Evolutionary conservation across 2,329 filamentous ascomycete species (phyloP).

Genomic region (Paecilomyces formosus): DNA sequence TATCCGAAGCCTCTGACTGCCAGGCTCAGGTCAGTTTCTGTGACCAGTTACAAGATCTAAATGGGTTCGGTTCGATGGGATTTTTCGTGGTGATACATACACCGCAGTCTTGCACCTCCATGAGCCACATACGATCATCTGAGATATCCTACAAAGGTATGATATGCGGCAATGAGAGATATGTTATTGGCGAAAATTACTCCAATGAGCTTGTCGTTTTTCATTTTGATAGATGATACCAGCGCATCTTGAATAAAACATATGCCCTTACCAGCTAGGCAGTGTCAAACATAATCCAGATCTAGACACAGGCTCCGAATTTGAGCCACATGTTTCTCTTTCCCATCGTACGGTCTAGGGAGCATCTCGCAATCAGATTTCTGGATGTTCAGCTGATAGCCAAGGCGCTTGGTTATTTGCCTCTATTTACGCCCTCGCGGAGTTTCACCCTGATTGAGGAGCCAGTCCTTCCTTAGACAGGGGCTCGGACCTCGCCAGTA

Average conservation of each 20-base stretch:
- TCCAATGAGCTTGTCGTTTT: slow-evolving; percentile 46
- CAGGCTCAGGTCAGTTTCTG: slow-evolving; percentile 25
- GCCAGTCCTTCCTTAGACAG: background rate
- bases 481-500: background rate
- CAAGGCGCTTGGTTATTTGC: background rate
- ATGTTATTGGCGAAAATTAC: slow-evolving; percentile 53
- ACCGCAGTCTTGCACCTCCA: slow-evolving; percentile 12
- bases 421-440: background rate
- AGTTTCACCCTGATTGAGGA: background rate
- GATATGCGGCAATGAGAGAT: slow-evolving; percentile 54
- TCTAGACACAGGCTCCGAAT: background rate
- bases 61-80: slow-evolving; percentile 17
- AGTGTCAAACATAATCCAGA: background rate
- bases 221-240: slow-evolving; percentile 37
- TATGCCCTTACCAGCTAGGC: background rate
- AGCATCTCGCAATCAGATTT: too few species aligned
- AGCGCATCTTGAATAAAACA: background rate
- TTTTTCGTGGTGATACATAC: slow-evolving; percentile 24
- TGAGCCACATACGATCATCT: slow-evolving; percentile 33
- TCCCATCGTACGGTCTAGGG: background rate
- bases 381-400: background rate
- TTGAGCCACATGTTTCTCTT: background rate
- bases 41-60: slow-evolving; percentile 23
- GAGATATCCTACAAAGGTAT: slow-evolving; percentile 46
- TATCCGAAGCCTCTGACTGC: slow-evolving; percentile 28